These are phyloP conservation scores for Erythrophleum ivorense DNA, from an alignment of 331 rosid species.

Conservation along the genomic window DNA sequence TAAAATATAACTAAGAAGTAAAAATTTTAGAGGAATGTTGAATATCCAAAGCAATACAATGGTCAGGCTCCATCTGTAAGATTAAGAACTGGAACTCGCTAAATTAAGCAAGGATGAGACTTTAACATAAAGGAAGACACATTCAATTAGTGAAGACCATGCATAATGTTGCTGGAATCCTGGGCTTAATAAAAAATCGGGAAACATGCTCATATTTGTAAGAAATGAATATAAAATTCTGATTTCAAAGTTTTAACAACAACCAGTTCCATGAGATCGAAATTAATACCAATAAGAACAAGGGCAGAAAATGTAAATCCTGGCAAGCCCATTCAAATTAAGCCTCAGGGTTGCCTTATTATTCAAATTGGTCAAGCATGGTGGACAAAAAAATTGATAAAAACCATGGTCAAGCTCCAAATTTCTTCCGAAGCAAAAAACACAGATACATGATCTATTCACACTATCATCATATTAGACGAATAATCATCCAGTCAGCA, in stretches of 20 bases:
- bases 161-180: neutral
- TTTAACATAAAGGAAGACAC: neutral
- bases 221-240: neutral
- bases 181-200: too few species aligned
- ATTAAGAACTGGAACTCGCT: neutral
- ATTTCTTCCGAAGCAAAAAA: constrained; percentile 18
- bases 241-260: neutral
- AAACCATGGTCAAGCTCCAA: neutral
- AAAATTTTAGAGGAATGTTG: neutral
- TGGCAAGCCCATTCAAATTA: neutral
- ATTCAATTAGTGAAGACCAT: neutral
- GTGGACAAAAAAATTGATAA: neutral
- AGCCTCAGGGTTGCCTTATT: neutral
- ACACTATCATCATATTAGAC: constrained; percentile 13
- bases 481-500: constrained; percentile 7
- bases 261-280: neutral
- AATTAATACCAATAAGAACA: neutral
- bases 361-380: neutral
- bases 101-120: neutral
- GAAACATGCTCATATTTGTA: neutral
- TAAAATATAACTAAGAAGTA: neutral
- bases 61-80: neutral
- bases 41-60: neutral
- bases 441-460: neutral
- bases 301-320: neutral